Conservation (phyloP, 2,329 filamentous ascomycete genomes). For the Verruconis gallopava region DNA sequence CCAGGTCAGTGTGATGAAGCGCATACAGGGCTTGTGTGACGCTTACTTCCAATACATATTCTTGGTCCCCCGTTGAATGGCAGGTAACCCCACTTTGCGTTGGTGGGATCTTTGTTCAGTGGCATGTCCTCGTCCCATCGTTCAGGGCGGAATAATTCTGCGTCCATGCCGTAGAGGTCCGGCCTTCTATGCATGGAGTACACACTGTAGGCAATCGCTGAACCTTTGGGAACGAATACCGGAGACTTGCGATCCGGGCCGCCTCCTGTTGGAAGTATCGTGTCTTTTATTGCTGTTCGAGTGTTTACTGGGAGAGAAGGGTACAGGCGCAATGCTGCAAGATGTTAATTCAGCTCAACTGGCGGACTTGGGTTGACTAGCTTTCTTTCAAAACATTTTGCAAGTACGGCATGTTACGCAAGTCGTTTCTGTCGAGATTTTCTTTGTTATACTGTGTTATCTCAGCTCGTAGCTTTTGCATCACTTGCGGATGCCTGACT, state of each 20-base stretch:
- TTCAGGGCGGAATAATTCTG: slow-evolving; percentile 33
- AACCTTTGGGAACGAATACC: slow-evolving; percentile 30
- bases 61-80: slow-evolving; percentile 37
- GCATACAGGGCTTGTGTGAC: slow-evolving; percentile 13
- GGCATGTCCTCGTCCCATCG: slow-evolving; percentile 38
- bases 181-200: slow-evolving; percentile 35
- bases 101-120: slow-evolving; percentile 16
- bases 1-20: slow-evolving; percentile 5
- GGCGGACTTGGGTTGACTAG: slow-evolving; percentile 19
- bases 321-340: slow-evolving; percentile 35
- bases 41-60: slow-evolving; percentile 38
- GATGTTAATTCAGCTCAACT: background rate
- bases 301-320: slow-evolving; percentile 38
- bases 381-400: slow-evolving; percentile 47
- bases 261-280: slow-evolving; percentile 33
- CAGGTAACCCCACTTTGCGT: slow-evolving; percentile 31
- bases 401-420: slow-evolving; percentile 85
- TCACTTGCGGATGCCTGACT: slow-evolving; percentile 53
- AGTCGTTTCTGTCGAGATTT: slow-evolving; percentile 44
- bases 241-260: slow-evolving; percentile 32
- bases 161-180: slow-evolving; percentile 35
- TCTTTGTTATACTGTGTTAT: slow-evolving; percentile 37
- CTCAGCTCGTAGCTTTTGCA: slow-evolving; percentile 58
- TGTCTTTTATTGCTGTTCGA: slow-evolving; percentile 32
- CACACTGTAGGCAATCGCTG: slow-evolving; percentile 33